Percentiles rank a stretch among this genome's conserved stretches.
Conservation (phyloP, 2,329 filamentous ascomycete genomes). For the Chaetomiaceae sp. region DNA sequence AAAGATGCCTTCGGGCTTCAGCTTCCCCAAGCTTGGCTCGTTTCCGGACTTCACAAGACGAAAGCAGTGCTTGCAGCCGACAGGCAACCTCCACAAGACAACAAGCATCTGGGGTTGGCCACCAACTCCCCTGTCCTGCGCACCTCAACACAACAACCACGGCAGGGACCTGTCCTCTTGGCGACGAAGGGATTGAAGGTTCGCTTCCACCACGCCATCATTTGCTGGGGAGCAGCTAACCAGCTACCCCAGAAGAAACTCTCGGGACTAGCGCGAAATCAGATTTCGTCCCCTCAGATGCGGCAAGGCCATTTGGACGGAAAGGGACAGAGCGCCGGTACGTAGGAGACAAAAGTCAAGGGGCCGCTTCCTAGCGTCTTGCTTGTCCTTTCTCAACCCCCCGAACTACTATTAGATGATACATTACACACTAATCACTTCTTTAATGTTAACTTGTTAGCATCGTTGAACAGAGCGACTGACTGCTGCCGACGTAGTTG, state of each 20-base stretch:
- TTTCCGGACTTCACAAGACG: no score
- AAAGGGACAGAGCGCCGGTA: neutral
- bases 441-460: no score
- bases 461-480: no score
- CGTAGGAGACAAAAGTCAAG: neutral
- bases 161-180: neutral
- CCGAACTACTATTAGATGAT: neutral
- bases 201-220: slow-evolving; percentile 3
- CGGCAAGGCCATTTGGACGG: slow-evolving; percentile 9
- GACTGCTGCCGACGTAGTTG: no score
- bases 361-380: neutral
- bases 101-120: neutral
- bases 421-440: no score
- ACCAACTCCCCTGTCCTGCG: no score
- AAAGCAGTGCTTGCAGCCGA: no score
- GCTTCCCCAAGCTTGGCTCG: no score
- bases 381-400: neutral
- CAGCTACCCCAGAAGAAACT: neutral
- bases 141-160: no score
- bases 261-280: slow-evolving; percentile 1
- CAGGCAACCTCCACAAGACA: no score
- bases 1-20: no score
- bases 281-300: slow-evolving; percentile 7
- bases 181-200: neutral
- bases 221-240: slow-evolving; percentile 6